Evolutionary conservation across 441 rosid genomes (phyloP).

Genomic region (Lepidium campestre): DNA sequence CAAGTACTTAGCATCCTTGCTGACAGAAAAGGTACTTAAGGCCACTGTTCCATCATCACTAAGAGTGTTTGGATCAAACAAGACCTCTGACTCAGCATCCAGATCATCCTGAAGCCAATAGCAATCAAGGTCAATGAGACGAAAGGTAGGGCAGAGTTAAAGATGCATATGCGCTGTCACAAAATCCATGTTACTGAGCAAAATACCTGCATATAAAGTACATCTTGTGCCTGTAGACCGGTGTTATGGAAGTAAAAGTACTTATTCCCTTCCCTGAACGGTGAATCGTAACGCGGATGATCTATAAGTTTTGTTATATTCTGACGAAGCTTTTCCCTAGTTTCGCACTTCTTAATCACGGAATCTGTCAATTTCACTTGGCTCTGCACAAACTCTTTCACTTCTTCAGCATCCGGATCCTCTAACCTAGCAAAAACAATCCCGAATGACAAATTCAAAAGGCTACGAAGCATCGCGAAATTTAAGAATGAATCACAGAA

Average conservation of each 20-base stretch:
- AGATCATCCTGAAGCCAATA: constrained; percentile 52
- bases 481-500: neutral
- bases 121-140: constrained; percentile 1
- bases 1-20: constrained; percentile 75
- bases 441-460: neutral
- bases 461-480: neutral
- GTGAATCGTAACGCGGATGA: constrained; percentile 75
- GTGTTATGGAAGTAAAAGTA: constrained; percentile 79
- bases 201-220: constrained; percentile 70
- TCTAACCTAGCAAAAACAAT: constrained; percentile 54
- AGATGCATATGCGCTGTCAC: neutral
- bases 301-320: constrained; percentile 59
- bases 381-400: constrained; percentile 59
- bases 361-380: constrained; percentile 72
- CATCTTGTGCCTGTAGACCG: constrained; percentile 80
- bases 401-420: constrained; percentile 85
- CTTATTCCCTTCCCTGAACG: constrained; percentile 62
- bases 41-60: constrained; percentile 88
- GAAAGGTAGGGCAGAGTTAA: neutral
- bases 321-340: constrained; percentile 54
- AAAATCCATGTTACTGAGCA: neutral
- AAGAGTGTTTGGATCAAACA: constrained; percentile 85
- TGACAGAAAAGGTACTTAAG: constrained; percentile 44
- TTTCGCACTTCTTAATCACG: constrained; percentile 56
- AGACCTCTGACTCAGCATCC: constrained; percentile 63